Evolutionary conservation across 2,329 filamentous ascomycete species (phyloP), one percentile per base, ranked within the genome.

Genomic region (Hypoxylon sp.): DNA sequence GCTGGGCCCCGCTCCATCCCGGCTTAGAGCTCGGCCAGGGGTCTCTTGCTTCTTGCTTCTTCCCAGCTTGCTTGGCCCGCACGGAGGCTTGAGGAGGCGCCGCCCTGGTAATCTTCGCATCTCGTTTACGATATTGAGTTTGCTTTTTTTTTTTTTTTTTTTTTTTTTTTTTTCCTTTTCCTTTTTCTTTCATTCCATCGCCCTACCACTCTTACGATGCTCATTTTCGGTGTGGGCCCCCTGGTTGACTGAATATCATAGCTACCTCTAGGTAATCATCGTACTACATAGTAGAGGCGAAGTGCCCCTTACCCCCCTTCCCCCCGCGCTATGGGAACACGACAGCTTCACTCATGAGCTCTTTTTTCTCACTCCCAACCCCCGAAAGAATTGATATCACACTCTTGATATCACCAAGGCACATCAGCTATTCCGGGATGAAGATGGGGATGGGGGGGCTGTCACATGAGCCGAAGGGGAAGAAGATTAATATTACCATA

Each of bases 11-110:
- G 42, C 47, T 47, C 48, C 26, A 50, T 35, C 17, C 35, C 47
- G 21, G 2, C 13, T 38, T 20, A 6, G 23, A 53, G 38, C 52
- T 48, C 59, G 55, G 33, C n/a, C 40, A 47, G 48, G 52, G 60
- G 49, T 47, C 24, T 27, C 33, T n/a, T n/a, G n/a, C n/a, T n/a
- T n/a, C n/a, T n/a, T n/a, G n/a, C n/a, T n/a, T n/a, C n/a, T n/a
- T n/a, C n/a, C n/a, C n/a, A n/a, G n/a, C n/a, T n/a, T 24, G 29
- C 54, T 54, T 60, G 37, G 48, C 58, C 15, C 55, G 55, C 55
- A 59, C 56, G 37, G 55, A 52, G 43, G 50, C 47, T 42, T 35
- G 26, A 29, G 17, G 40, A 35, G 17, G 17, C n/a, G 6, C 21
- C 4, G 17, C 6, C 3, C 24, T 43, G 13, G 24, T 29, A 48